A percentile compares a stretch with the other conserved stretches of the same genome.
These are phyloP conservation scores for Ceratobasidium sp. DNA, from an alignment of 1,284 basidiomycete genomes.

Conservation along the genomic window DNA sequence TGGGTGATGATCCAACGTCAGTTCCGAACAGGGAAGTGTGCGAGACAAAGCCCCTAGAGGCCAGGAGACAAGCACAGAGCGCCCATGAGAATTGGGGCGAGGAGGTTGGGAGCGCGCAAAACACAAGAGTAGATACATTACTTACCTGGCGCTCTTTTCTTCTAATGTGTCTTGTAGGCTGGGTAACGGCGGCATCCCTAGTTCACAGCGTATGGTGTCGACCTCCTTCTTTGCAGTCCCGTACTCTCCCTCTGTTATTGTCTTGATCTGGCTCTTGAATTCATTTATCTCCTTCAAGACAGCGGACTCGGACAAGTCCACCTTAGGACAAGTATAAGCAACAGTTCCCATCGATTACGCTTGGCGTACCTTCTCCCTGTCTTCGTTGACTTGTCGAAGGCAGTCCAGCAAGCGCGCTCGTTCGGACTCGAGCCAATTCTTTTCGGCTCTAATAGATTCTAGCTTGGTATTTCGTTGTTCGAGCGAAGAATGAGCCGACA, in stretches of 20 bases:
- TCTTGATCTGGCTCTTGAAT: constrained; percentile 71
- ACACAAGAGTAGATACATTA: background rate
- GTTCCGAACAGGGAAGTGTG: constrained; percentile 43
- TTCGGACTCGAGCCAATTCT: constrained; percentile 73
- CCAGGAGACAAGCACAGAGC: constrained; percentile 23
- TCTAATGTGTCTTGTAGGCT: constrained; percentile 76
- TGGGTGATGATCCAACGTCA: constrained; percentile 43
- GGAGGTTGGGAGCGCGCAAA: constrained; percentile 34
- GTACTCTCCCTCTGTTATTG: constrained; percentile 79
- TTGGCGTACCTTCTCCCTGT: constrained; percentile 73
- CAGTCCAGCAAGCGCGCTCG: constrained; percentile 71
- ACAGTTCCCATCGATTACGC: background rate
- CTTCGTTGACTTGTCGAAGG: constrained; percentile 79
- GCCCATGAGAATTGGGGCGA: background rate
- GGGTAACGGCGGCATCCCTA: constrained; percentile 77
- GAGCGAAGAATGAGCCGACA: constrained; percentile 79
- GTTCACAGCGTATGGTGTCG: constrained; percentile 75
- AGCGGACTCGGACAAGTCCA: constrained; percentile 65
- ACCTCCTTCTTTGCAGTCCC: constrained; percentile 77
- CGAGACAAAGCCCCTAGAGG: constrained; percentile 43
- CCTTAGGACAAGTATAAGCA: constrained; percentile 56
- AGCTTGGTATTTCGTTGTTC: constrained; percentile 80
- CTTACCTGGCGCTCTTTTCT: constrained; percentile 78
- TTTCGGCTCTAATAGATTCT: constrained; percentile 82
- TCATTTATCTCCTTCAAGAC: constrained; percentile 74